Evolutionary conservation across 139 green algal species (phyloP).

Genomic region (Parachlorella kessleri): DNA sequence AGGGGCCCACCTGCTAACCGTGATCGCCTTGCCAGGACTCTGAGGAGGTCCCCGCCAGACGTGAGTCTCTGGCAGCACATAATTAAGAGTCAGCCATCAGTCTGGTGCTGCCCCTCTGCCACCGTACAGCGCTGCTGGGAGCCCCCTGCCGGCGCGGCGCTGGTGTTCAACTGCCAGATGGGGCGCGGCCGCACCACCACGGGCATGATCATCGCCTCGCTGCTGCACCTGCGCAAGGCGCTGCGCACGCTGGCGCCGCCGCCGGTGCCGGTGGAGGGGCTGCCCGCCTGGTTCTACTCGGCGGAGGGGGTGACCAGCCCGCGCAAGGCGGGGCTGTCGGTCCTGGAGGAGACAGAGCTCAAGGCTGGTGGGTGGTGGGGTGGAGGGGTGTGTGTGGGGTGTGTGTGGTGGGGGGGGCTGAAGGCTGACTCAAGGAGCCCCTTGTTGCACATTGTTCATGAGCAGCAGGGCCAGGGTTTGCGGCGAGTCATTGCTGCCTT

Average conservation of each 20-base stretch:
- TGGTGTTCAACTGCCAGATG: conserved; percentile 99
- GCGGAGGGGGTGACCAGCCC: background rate
- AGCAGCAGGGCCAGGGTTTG: too few relatives aligned
- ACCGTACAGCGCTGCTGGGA: conserved; percentile 70
- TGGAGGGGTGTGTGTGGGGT: too few relatives aligned
- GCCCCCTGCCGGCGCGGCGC: conserved; percentile 54
- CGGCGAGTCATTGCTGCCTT: too few relatives aligned
- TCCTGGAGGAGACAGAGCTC: conserved; percentile 29
- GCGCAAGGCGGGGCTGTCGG: conserved; percentile 1
- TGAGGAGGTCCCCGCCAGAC: too few relatives aligned
- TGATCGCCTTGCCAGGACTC: too few relatives aligned
- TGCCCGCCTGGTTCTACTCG: conserved; percentile 55
- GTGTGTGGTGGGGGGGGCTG: conserved; percentile 11
- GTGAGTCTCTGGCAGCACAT: too few relatives aligned
- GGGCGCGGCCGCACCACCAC: conserved; percentile 92
- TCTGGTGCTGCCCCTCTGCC: too few relatives aligned
- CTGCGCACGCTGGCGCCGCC: conserved; percentile 17
- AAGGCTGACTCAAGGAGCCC: too few relatives aligned
- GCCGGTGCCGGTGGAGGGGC: conserved; percentile 10
- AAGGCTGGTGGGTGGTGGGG: conserved; percentile 18
- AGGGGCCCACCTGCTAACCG: too few relatives aligned
- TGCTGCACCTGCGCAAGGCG: conserved; percentile 73
- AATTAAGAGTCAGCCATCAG: too few relatives aligned
- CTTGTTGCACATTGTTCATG: too few relatives aligned
- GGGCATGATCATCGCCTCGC: conserved; percentile 90